phyloP scores from a whole-genome alignment of 2,329 filamentous ascomycete genomes.

The Aspergillus caelatus region DNA sequence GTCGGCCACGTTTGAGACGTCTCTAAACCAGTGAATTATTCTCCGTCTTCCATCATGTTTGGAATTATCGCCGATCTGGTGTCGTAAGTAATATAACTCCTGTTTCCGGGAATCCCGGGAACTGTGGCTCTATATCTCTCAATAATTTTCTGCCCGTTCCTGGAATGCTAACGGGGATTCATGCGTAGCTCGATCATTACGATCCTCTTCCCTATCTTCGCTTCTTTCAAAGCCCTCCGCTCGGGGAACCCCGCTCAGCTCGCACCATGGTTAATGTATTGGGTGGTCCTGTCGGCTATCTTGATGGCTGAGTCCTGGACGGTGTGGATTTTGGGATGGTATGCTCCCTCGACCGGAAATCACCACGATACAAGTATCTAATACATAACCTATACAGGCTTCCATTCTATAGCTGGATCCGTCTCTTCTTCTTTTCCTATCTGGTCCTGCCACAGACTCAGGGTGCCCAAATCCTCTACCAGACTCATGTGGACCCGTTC shows the following conservation, averaged over 20 bases:
- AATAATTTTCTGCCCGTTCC: not conserved
- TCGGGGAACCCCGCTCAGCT: conserved; percentile 85
- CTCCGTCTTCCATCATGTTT: conserved; percentile 61
- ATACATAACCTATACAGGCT: conserved; percentile 61
- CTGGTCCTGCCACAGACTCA: conserved; percentile 98
- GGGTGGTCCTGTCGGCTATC: conserved; percentile 84
- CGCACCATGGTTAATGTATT: conserved; percentile 99
- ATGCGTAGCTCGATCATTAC: conserved; percentile 74
- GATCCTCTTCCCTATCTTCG: conserved; percentile 92
- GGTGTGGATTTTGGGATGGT: conserved; percentile 83
- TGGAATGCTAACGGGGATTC: conserved; percentile 18
- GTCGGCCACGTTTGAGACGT: not conserved
- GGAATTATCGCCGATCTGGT: conserved; percentile 75
- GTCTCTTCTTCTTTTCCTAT: conserved; percentile 84
- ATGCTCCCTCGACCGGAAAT: conserved; percentile 23
- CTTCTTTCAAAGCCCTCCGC: conserved; percentile 96
- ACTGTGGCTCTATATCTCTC: conserved; percentile 1
- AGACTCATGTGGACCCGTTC: conserved; percentile 83
- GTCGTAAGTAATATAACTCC: conserved; percentile 60
- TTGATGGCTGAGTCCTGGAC: conserved; percentile 85
- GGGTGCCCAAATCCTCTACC: conserved; percentile 83
- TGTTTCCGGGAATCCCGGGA: not conserved
- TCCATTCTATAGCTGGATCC: conserved; percentile 91
- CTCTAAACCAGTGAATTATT: not conserved
- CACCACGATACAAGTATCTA: not conserved